These are phyloP conservation scores for Narthecium ossifragum DNA, from an alignment of 106 monocot species.

Conservation along the genomic window DNA sequence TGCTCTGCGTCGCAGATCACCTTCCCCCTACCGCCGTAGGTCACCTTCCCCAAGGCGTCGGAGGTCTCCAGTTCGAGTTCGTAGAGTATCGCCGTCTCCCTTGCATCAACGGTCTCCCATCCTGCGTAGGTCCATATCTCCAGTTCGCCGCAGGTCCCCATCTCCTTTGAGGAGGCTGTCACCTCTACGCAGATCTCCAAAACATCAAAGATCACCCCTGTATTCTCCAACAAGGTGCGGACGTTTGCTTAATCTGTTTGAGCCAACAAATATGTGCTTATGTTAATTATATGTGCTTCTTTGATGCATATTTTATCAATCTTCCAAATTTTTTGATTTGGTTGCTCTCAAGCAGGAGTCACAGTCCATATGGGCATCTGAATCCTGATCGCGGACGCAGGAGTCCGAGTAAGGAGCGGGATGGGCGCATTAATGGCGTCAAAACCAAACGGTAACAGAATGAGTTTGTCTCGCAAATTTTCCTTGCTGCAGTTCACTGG, in stretches of 20 bases:
- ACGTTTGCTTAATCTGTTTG: constrained; percentile 18
- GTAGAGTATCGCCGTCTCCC: constrained; percentile 41
- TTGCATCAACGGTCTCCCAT: constrained; percentile 25
- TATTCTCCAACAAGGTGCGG: constrained; percentile 21
- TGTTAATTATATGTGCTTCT: neutral
- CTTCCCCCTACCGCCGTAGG: constrained; percentile 30
- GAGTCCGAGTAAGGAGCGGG: constrained; percentile 33
- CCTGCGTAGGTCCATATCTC: constrained; percentile 13
- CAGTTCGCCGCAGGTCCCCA: constrained; percentile 15
- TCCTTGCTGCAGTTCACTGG: neutral
- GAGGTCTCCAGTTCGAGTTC: constrained; percentile 31
- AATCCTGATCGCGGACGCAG: constrained; percentile 33
- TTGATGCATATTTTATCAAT: neutral
- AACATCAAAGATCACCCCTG: constrained; percentile 21
- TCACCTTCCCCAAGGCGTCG: constrained; percentile 30
- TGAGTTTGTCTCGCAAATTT: constrained; percentile 8
- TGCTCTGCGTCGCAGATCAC: constrained; percentile 27
- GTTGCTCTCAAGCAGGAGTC: constrained; percentile 45
- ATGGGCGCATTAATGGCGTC: constrained; percentile 17
- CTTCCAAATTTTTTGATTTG: neutral
- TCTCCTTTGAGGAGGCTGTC: constrained; percentile 42
- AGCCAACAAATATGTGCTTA: constrained; percentile 33
- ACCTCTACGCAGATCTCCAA: constrained; percentile 29
- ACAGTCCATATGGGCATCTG: constrained; percentile 20
- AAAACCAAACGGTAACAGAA: constrained; percentile 19